phyloP scores from a whole-genome alignment of 768 basidiomycete species.

The Pleurotus ostreatus region DNA sequence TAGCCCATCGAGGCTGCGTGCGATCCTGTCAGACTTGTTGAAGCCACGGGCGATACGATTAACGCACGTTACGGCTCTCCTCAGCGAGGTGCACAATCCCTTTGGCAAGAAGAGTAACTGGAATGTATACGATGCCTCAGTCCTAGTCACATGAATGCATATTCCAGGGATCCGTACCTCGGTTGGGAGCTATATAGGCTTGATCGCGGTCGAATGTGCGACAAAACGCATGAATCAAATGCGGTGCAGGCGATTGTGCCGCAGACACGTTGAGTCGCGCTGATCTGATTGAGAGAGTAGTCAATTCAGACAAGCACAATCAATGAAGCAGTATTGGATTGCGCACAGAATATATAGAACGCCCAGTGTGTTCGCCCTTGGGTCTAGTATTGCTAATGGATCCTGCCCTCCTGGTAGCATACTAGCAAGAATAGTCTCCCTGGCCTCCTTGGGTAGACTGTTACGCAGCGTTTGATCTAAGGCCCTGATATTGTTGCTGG shows the following conservation, averaged over 20 bases:
- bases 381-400: conserved; percentile 57
- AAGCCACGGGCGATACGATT: neutral
- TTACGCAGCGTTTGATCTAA: conserved; percentile 43
- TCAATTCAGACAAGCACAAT: neutral
- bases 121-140: neutral
- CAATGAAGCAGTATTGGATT: neutral
- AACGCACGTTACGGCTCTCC: conserved; percentile 45
- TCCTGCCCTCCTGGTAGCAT: conserved; percentile 58
- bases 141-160: neutral
- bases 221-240: conserved; percentile 56
- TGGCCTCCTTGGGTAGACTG: conserved; percentile 50
- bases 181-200: conserved; percentile 65
- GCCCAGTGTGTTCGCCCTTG: conserved; percentile 55
- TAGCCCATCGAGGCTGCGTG: conserved; percentile 34
- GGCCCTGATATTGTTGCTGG: conserved; percentile 27
- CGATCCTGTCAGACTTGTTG: neutral
- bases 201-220: conserved; percentile 55
- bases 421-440: conserved; percentile 54
- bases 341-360: conserved; percentile 73
- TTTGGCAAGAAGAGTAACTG: conserved; percentile 65
- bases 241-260: conserved; percentile 36
- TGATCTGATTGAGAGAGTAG: conserved; percentile 33
- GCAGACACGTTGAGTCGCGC: conserved; percentile 47
- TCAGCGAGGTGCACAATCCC: conserved; percentile 54
- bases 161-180: conserved; percentile 35